Base-by-base conservation (phyloP, 768 basidiomycete genomes). In the Boletus pseudo-olivaceus region DNA sequence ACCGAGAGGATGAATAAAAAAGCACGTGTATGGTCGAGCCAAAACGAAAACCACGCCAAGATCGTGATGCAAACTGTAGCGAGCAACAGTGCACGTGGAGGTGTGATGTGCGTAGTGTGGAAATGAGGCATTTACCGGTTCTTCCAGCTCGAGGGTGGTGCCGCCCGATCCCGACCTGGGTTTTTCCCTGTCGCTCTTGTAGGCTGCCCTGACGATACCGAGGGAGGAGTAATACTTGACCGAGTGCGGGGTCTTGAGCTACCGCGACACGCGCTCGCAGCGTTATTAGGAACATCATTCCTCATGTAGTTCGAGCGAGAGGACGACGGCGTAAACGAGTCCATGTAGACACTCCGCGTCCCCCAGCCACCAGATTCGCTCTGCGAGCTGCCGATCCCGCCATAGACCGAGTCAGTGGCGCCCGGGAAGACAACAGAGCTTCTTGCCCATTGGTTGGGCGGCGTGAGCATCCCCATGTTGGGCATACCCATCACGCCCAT, bases 331-430 rank as follows among this genome's bases (percentile, higher is more conserved):
- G 81, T 79, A 63, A 84, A 82, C 8, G 78, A 67, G 56, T 86
- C 87, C 12, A 87, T 90, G 61, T 90, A 90, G 44, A 80, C 83
- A 61, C 85, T 90, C 59, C 78, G 77, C 40, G 85, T 79, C 19
- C 72, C 75, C 72, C 81, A 83, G 10, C 81, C 82, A 30, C 85
- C 87, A 62, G 81, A 84, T 49, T 84, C 84, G 64, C 87, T 89
- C 52, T 81, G 78, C 26, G 82, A 79, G 49, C 78, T 76, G 55
- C 73, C 69, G 47, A 70, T 54, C 23, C 78, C 82, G 29, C 78
- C 79, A 66, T 85, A 90, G 74, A 83, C 80, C 35, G 86, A 82
- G 6, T 34, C 7, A 57, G 81, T 59, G 34, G 72, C 65, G 20
- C 73, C 66, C 6, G 85, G 82, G 67, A 82, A 83, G 51, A 80